These are phyloP conservation scores for Sclerotiophoma versabilis DNA, from an alignment of 2,329 filamentous ascomycete genomes.

Conservation along the genomic window DNA sequence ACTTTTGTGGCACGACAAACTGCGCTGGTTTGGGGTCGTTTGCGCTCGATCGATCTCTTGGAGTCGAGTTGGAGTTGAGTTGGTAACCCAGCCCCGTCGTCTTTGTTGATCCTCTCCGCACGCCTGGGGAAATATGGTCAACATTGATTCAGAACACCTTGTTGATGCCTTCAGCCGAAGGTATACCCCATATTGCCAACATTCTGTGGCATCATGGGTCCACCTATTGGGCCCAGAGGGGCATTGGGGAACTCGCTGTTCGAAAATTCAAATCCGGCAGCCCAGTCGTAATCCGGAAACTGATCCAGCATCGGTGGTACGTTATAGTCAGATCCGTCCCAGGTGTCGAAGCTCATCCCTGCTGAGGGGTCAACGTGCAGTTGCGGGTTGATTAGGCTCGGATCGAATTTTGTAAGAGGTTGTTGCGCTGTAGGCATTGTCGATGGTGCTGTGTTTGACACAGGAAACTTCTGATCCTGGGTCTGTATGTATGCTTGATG, in stretches of 20 bases:
- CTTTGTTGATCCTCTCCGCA: neutral
- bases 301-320: constrained; percentile 43
- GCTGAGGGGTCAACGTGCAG: constrained; percentile 27
- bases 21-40: too few species aligned
- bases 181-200: constrained; percentile 36
- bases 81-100: neutral
- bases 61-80: neutral
- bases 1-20: neutral
- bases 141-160: too few species aligned
- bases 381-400: constrained; percentile 31
- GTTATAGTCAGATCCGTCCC: constrained; percentile 38
- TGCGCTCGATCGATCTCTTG: too few species aligned
- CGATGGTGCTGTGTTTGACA: constrained; percentile 10
- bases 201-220: constrained; percentile 29
- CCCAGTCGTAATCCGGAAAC: constrained; percentile 50
- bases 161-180: constrained; percentile 27
- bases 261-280: constrained; percentile 45
- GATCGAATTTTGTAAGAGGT: constrained; percentile 37
- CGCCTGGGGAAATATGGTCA: neutral
- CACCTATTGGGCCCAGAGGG: constrained; percentile 26
- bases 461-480: constrained; percentile 26
- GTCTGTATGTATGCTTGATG: constrained; percentile 25
- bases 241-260: constrained; percentile 38
- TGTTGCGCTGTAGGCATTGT: constrained; percentile 17
- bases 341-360: constrained; percentile 37